A percentile compares a stretch with the other conserved stretches of the same genome.
phyloP scores from a whole-genome alignment of 306 rosid species.

The Prunus armeniaca region DNA sequence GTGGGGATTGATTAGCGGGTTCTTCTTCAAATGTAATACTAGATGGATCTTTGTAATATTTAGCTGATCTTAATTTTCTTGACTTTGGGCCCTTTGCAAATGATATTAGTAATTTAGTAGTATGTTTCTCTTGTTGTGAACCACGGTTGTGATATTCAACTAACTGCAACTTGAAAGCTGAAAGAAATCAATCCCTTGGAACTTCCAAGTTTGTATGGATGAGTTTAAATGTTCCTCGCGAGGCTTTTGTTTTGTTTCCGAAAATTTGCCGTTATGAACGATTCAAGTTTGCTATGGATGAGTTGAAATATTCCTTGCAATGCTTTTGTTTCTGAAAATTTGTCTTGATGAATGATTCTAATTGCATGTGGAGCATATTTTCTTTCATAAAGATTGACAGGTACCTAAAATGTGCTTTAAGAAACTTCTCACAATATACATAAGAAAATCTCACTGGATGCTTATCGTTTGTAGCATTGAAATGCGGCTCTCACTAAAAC shows the following conservation, averaged over 20 bases:
- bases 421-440: background rate
- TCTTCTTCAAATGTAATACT: background rate
- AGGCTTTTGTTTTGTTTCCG: background rate
- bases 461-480: too few species aligned
- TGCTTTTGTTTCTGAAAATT: background rate
- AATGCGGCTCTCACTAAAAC: background rate
- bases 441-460: background rate
- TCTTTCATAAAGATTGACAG: background rate
- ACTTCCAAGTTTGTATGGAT: background rate
- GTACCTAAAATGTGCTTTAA: too few species aligned
- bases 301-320: background rate
- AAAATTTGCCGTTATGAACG: background rate
- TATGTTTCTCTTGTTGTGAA: background rate
- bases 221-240: background rate
- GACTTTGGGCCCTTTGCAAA: background rate
- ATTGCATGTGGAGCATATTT: background rate
- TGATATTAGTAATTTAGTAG: background rate
- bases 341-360: background rate
- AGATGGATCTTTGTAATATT: conserved; percentile 2
- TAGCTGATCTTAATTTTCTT: background rate
- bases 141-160: conserved; percentile 4
- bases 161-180: background rate
- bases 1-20: conserved; percentile 57
- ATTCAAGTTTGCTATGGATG: background rate
- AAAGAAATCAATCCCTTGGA: background rate